Evolutionary conservation across 2,329 filamentous ascomycete genomes (phyloP), one percentile per base, ranked within the genome.

Genomic region (Fusarium sp.): DNA sequence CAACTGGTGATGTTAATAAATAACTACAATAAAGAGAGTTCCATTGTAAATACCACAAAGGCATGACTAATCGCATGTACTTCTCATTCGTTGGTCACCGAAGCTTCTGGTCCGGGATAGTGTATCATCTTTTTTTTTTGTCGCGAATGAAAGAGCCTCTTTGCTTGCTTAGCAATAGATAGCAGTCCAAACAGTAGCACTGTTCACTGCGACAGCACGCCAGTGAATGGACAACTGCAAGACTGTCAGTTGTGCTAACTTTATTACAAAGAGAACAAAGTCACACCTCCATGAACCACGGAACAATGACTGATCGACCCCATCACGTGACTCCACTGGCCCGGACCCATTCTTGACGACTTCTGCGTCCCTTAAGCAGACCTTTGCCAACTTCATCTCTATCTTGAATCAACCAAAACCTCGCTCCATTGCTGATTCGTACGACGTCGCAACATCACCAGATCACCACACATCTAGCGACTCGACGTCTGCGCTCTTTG

Each of bases 311-410:
- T 30, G 45, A 47, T 42, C n/a, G 30, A 2, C 38, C 3, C 9
- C 7, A 24, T 80, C 79, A 81, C 79, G 79, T 81, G 79, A 81
- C 48, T 9, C 1, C 17, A 5, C 13, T 30, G 48, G 74, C 4
- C 18, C 34, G 30, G 77, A 78, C 77, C 79, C 77, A 80, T 78
- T 77, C 77, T 78, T 77, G 72, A 71, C 65, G 62, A 74, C 75
- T 73, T 72, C 74, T 78, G 62, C 66, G 66, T 78, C 69, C 71
- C 74, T 71, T 32, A 68, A 73, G 66, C 77, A 78, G 68, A 75
- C 62, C 68, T 79, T 78, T 78, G 72, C 68, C 76, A 78, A 74
- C 77, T 72, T 66, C 67, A 69, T 68, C 72, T 70, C 70, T 62
- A 62, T 66, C 70, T 60, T 66, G 62, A 77, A 77, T 76, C 60